These are phyloP conservation scores for Ceratobasidium sp. DNA, from an alignment of 1,284 basidiomycete genomes.

Conservation along the genomic window DNA sequence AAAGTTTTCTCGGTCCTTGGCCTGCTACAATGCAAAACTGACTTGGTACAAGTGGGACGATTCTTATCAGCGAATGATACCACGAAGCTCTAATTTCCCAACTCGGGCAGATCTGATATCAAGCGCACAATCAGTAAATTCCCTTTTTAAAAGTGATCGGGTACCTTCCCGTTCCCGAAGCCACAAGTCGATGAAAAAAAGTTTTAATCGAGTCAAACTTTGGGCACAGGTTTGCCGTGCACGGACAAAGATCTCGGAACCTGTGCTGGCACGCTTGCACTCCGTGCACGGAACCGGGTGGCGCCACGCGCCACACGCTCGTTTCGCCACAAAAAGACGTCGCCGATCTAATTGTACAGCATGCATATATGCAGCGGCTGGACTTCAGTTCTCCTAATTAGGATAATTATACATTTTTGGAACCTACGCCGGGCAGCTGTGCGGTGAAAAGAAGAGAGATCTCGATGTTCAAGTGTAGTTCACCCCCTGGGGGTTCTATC, in stretches of 20 bases:
- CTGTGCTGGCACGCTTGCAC: too few relatives aligned
- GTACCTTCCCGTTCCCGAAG: constrained; percentile 2
- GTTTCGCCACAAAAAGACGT: background rate
- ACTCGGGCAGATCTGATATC: background rate
- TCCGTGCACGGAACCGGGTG: background rate
- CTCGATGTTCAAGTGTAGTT: background rate
- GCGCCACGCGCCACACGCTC: background rate
- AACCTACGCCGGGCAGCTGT: background rate
- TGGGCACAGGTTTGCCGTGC: background rate
- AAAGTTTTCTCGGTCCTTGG: too few relatives aligned
- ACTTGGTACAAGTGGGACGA: too few relatives aligned
- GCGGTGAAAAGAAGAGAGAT: background rate
- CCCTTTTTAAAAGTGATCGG: background rate
- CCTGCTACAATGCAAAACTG: too few relatives aligned
- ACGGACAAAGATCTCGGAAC: too few relatives aligned
- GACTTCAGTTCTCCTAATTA: too few relatives aligned
- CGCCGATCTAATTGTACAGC: background rate
- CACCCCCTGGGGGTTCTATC: background rate
- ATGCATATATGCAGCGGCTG: background rate
- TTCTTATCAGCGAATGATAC: too few relatives aligned
- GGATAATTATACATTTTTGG: too few relatives aligned
- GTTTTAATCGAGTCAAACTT: background rate
- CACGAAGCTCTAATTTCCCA: too few relatives aligned
- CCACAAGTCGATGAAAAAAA: background rate
- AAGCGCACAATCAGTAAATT: background rate